A percentile compares a stretch with the other conserved stretches of the same genome.
These are phyloP conservation scores for Withania somnifera DNA, from an alignment of 305 asterid genomes.

Conservation along the genomic window DNA sequence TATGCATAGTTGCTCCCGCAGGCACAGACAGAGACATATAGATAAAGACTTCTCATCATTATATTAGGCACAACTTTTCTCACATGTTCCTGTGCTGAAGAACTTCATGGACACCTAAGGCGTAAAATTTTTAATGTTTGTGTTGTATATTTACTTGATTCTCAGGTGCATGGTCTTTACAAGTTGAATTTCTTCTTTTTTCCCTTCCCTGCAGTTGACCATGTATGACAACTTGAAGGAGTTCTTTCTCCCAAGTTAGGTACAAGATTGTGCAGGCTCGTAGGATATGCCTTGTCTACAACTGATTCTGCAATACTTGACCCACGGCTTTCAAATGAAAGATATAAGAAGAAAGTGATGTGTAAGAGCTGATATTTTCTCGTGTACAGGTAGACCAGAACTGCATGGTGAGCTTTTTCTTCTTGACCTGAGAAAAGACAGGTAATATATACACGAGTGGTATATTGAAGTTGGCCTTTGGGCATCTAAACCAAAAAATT, in stretches of 20 bases:
- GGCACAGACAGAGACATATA: neutral
- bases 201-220: neutral
- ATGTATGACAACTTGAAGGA: neutral
- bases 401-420: too few relatives aligned
- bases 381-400: conserved; percentile 65
- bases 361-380: neutral
- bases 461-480: too few relatives aligned
- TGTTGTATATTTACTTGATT: conserved; percentile 85
- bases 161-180: conserved; percentile 49
- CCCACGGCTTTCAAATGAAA: neutral
- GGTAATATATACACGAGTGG: too few relatives aligned
- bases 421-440: too few relatives aligned
- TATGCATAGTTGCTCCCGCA: neutral
- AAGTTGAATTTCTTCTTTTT: neutral
- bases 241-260: neutral
- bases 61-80: conserved; percentile 87
- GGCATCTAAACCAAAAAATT: too few relatives aligned
- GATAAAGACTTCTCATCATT: conserved; percentile 3
- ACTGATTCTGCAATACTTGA: neutral
- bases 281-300: neutral
- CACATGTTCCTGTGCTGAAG: conserved; percentile 89
- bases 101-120: conserved; percentile 73
- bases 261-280: neutral
- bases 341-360: neutral
- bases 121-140: conserved; percentile 76